Base-by-base conservation (phyloP, 768 basidiomycete genomes). In the Naganishia kalamii region DNA sequence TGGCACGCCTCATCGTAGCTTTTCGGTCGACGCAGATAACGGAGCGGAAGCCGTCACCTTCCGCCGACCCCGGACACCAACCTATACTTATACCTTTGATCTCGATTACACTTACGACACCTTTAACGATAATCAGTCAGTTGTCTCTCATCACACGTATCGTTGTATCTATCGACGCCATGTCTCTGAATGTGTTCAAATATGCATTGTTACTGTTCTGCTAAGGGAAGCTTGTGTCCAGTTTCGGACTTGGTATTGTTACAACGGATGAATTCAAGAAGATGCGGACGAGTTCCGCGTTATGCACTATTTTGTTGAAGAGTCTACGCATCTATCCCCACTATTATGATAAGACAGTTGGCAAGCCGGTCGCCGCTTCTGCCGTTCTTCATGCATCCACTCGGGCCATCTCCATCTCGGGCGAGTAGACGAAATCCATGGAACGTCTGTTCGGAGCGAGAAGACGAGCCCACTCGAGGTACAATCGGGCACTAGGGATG, bases 401-500 rank as follows among this genome's bases (percentile, higher is more conserved):
- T 44, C 62, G 46, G 5, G 46, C 15, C 23, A 63, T 32, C 25
- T 63, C 62, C 62, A 50, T 63, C 11, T 50, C 62, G 17, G 46
- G 47, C 2, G 46, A 50, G 25, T 63, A 63, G 25, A 63, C 32
- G 33, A 74, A 72, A 60, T 74, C 72, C 72, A 70, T 71, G 21
- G 32, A 47, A 7, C 43, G n/a, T 46, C 70, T 66, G 27, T 62
- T 54, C 21, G 60, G 47, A n/a, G 74, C 70, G 21, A 71, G 61
- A 60, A 72, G 60, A 37, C 77, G 69, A 13, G 72, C 77, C 74
- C 74, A 78, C 37, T 78, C 77, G 27, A 78, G 69, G 61, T 75
- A 78, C 37, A 76, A 67, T 29, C 75, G 69, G 60, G 76, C 74
- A 46, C 74, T 71, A 63, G 73, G 74, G 8, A 57, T 3, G 15